Conservation (phyloP, 2,329 filamentous ascomycete species). For the Neobulgaria alba region DNA sequence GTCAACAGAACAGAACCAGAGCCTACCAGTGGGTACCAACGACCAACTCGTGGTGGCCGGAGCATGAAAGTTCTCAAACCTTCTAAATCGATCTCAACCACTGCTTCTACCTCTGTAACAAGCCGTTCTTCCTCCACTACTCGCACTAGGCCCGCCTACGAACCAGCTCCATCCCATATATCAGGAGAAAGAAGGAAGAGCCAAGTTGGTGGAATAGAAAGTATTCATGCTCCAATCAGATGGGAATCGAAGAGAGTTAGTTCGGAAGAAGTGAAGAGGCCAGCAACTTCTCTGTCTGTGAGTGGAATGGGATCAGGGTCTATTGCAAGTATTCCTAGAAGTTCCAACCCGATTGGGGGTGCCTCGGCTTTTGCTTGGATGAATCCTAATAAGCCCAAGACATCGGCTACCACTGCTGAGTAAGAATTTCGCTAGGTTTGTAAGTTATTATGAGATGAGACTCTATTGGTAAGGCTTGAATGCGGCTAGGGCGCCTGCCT, state of each 20-base stretch:
- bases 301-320: too few species aligned
- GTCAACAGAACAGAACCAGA: conserved; percentile 23
- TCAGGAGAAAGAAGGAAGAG: conserved; percentile 48
- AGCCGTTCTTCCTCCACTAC: conserved; percentile 32
- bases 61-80: conserved; percentile 90
- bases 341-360: conserved; percentile 79
- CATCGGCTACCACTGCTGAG: conserved; percentile 14
- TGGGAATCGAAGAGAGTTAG: conserved; percentile 47
- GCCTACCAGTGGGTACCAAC: conserved; percentile 50
- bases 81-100: conserved; percentile 52
- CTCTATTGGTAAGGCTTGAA: too few species aligned
- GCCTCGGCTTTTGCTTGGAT: conserved; percentile 93
- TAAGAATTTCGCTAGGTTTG: too few species aligned
- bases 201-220: conserved; percentile 33
- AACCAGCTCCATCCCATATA: conserved; percentile 36
- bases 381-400: conserved; percentile 39
- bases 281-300: too few species aligned
- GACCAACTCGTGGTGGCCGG: conserved; percentile 55
- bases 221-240: conserved; percentile 24
- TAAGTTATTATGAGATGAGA: too few species aligned
- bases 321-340: conserved; percentile 37
- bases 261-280: conserved; percentile 28
- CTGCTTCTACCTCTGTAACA: conserved; percentile 34
- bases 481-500: too few species aligned
- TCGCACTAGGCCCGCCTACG: conserved; percentile 43